Evolutionary conservation across 495 filamentous ascomycete genomes (phyloP).

Genomic region (Neurospora hispaniola): DNA sequence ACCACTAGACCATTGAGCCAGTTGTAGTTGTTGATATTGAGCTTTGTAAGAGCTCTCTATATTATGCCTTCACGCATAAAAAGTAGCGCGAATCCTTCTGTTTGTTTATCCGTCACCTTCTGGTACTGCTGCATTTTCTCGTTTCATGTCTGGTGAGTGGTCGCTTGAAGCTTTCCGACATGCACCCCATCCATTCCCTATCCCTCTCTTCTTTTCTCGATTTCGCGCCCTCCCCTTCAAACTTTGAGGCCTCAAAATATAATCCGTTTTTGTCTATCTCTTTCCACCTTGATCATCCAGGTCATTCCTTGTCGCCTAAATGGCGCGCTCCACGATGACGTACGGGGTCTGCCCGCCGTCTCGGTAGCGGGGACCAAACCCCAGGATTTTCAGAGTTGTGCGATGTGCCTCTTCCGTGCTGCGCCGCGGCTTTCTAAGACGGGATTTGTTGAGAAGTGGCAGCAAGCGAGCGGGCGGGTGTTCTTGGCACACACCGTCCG

Average conservation of each 20-base stretch:
- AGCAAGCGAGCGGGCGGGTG: background rate
- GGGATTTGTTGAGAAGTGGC: background rate
- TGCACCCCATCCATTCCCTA: background rate
- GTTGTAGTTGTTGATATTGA: background rate
- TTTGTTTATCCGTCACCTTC: background rate
- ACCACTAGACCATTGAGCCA: background rate
- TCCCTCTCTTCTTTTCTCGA: background rate
- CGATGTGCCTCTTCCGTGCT: background rate
- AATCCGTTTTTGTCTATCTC: background rate
- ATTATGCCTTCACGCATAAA: background rate
- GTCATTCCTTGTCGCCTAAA: background rate
- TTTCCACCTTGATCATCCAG: background rate
- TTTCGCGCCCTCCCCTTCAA: background rate
- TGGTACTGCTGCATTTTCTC: background rate
- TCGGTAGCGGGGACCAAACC: background rate
- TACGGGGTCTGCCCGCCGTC: background rate
- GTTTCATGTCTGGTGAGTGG: background rate
- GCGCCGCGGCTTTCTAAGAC: background rate
- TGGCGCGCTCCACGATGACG: background rate
- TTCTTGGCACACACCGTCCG: background rate
- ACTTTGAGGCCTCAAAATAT: background rate
- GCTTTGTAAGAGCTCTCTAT: rapidly evolving
- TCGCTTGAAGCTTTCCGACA: background rate
- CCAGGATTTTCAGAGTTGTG: background rate
- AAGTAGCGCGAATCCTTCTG: background rate